Evolutionary conservation across 2,329 filamentous ascomycete species (phyloP).

Genomic region (Macrophomina pseudophaseolina): DNA sequence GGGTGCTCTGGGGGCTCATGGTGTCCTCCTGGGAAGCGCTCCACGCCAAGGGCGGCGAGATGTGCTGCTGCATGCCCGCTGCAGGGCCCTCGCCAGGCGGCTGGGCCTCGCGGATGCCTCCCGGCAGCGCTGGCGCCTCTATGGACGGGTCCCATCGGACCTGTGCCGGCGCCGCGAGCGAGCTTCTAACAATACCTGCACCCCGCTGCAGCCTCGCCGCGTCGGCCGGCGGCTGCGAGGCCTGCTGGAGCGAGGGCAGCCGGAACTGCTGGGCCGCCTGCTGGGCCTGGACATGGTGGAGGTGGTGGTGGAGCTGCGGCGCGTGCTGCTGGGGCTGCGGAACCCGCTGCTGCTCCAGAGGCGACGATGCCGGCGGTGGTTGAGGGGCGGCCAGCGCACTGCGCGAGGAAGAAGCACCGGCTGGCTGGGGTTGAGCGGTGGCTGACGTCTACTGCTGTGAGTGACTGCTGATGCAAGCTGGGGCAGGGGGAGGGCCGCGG

Average conservation of each 20-base stretch:
- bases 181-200: not conserved
- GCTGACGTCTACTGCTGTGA: slow-evolving; percentile 1
- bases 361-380: not conserved
- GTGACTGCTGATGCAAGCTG: not conserved
- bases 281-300: not conserved
- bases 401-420: slow-evolving; percentile 4
- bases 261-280: slow-evolving; percentile 6
- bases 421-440: not conserved
- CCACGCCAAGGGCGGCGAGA: slow-evolving; percentile 14
- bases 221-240: slow-evolving; percentile 16
- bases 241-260: slow-evolving; percentile 22
- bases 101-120: not conserved
- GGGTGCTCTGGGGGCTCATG: slow-evolving; percentile 22
- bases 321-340: not conserved
- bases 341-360: not conserved
- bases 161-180: slow-evolving; percentile 19
- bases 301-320: not conserved
- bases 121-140: slow-evolving; percentile 14
- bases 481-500: not conserved
- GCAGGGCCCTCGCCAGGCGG: slow-evolving; percentile 2
- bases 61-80: slow-evolving; percentile 1
- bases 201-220: not conserved
- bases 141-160: slow-evolving; percentile 23
- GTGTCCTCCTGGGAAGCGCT: slow-evolving; percentile 15
- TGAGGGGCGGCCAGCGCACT: not conserved